Evolutionary conservation across 768 basidiomycete species (phyloP), one percentile per base, ranked within the genome.

Genomic region (Tricholoma furcatifolium): DNA sequence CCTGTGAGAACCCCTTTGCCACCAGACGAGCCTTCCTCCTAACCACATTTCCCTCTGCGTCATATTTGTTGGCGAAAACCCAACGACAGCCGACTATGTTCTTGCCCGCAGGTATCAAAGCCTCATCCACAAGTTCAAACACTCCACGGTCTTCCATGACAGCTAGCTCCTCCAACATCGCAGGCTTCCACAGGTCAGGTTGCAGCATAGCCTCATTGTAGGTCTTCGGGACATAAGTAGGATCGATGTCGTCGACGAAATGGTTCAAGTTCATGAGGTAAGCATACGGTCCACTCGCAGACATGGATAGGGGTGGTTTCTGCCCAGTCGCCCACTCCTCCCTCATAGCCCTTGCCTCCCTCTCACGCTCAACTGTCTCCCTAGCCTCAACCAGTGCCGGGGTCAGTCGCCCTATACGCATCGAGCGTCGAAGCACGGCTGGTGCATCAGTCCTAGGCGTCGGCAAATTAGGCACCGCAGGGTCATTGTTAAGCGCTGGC

Each of bases 81-180:
- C 64, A 65, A n/a, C 31, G 42, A 15, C 47, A 43, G 2, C 31
- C 32, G 0, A 67, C 41, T 0, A 62, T 39, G 1, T 61, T 62
- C 5, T 54, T 8, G 1, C 51, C 46, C 1, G 47, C 8, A 0
- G 24, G 35, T 0, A 51, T 43, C 4, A 32, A 30, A 3, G 17
- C 21, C 11, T 15, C 15, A 1, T 57, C 48, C 0, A 57, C 57
- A 1, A 66, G 15, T 6, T 48, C 43, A 50, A 23, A 5, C 57
- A 46, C 6, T 44, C 47, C 60, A n/a, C n/a, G n/a, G n/a, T n/a
- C n/a, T n/a, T n/a, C n/a, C n/a, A n/a, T n/a, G n/a, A n/a, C n/a
- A n/a, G 63, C 59, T 59, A 71, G 4, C 30, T 60, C 60, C 1
- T 36, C 42, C 2, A 54, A 24, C 56, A 64, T 59, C n/a, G n/a